Base-by-base conservation (phyloP, 2,329 filamentous ascomycete genomes). In the Fusarium torulosum region DNA sequence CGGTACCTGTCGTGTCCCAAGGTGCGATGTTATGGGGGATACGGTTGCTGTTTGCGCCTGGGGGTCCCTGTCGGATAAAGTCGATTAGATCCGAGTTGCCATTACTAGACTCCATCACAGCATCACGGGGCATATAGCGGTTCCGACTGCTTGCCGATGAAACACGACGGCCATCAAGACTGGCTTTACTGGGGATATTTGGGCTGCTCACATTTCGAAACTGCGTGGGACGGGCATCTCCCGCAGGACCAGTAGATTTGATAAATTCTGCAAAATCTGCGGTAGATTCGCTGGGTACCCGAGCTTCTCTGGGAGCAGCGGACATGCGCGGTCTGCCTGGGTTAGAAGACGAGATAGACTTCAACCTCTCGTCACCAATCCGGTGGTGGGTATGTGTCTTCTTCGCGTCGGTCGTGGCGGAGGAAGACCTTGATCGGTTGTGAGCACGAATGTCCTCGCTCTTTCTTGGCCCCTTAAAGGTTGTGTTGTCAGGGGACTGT, bases 261-360 rank as follows among this genome's bases (percentile, higher is more conserved):
- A 97, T 93, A 76, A 97, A 97, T 60, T 96, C 91, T 21, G 93
- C 92, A 79, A 97, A 93, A 72, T 97, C 94, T 44, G 89, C 85
- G 10, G 91, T 87, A 0, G 93, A 93, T 64, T 94, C 91, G 7
- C 85, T 83, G 11, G 88, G 84, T 10, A 91, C 83, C 63, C 91
- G 86, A 3, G 93, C 89, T 69, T 97, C 94, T 66, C 94, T 87
- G 23, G 93, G 88, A 11, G 76, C 61, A 23, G 70, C 72, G 33
- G 72, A 70, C 47, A 63, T 71, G 6, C 69, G 69, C 21, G 74
- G 63, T 27, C 70, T 70, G 17, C 64, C 60, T 29, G 64, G 42
- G 7, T 67, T 72, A 1, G 70, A 50, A 2, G 77, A 59, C 7
- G 61, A 62, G 20, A 62, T 45, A n/a, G 61, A 72, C 47, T 69